These are phyloP conservation scores for Tolypocladium pustulatum DNA, from an alignment of 2,329 filamentous ascomycete species.

Conservation along the genomic window DNA sequence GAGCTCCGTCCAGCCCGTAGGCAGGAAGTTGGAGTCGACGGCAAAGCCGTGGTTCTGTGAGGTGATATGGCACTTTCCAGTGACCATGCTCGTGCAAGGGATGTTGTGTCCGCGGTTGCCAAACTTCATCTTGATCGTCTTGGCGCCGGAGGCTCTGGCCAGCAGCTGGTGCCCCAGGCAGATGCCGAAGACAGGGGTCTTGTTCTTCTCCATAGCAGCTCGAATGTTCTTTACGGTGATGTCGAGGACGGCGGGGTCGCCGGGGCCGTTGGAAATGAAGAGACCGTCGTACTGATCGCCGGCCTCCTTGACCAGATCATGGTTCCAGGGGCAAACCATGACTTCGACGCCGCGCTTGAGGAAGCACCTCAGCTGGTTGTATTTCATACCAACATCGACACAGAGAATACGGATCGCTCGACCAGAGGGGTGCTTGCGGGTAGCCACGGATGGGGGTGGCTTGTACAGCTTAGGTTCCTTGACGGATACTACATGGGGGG, in stretches of 20 bases:
- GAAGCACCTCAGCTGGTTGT: constrained; percentile 92
- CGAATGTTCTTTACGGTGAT: constrained; percentile 71
- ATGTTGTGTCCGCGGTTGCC: constrained; percentile 99
- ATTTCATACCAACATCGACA: constrained; percentile 96
- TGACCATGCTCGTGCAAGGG: constrained; percentile 90
- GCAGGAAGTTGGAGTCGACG: constrained; percentile 69
- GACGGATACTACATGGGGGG: constrained; percentile 64
- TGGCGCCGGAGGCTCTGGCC: constrained; percentile 75
- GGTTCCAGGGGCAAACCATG: constrained; percentile 90
- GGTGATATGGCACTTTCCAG: constrained; percentile 95
- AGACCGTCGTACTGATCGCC: constrained; percentile 87
- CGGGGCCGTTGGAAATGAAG: constrained; percentile 95
- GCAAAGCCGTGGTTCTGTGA: constrained; percentile 98
- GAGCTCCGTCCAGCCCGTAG: constrained; percentile 77
- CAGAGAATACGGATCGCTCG: constrained; percentile 80
- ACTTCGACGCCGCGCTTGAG: constrained; percentile 87
- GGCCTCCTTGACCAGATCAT: constrained; percentile 70
- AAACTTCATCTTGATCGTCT: constrained; percentile 95
- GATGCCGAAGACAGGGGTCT: constrained; percentile 88
- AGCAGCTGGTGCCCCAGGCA: constrained; percentile 92
- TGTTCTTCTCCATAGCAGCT: constrained; percentile 64
- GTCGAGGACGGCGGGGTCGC: constrained; percentile 81
- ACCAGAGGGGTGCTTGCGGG: constrained; percentile 79
- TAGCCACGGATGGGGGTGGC: constrained; percentile 58
- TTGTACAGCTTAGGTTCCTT: constrained; percentile 77